Percentiles rank a stretch among this genome's conserved stretches.
Conservation (phyloP, 139 green algal species). For the Desmodesmus armatus region DNA sequence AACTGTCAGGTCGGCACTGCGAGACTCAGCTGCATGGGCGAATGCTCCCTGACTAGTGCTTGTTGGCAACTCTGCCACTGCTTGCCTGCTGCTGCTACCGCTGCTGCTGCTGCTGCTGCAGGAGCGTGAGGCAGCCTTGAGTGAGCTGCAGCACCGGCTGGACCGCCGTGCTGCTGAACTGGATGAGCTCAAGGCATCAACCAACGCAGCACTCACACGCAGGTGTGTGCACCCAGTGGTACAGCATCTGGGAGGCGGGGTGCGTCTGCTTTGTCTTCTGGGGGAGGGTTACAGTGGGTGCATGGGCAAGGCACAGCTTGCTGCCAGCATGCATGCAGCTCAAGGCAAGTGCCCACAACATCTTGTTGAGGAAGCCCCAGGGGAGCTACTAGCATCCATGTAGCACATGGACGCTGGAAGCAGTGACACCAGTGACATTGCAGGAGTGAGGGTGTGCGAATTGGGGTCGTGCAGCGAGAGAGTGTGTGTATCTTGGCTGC, state of each 20-base stretch:
- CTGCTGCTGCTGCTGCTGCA: neutral
- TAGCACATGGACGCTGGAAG: too few species aligned
- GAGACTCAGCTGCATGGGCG: too few species aligned
- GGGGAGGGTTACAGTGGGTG: neutral
- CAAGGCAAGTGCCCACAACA: neutral
- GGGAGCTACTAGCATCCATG: neutral
- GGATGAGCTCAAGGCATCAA: conserved; percentile 23
- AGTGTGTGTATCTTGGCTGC: too few species aligned
- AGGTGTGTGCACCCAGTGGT: neutral
- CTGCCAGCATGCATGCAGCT: neutral
- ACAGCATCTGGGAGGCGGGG: neutral
- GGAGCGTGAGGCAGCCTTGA: conserved; percentile 39
- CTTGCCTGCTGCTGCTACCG: too few species aligned
- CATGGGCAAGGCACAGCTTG: neutral
- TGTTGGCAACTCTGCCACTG: too few species aligned
- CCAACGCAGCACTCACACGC: neutral
- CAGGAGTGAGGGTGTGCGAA: too few species aligned
- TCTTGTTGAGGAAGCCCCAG: neutral
- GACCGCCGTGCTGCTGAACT: conserved; percentile 33
- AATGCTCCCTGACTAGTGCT: too few species aligned
- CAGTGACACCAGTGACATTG: too few species aligned
- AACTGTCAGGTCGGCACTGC: too few species aligned
- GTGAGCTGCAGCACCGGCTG: conserved; percentile 30
- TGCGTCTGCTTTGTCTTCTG: neutral
- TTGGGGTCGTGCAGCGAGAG: too few species aligned